These are phyloP conservation scores for Amaranthus hypochondriacus DNA, from an alignment of 148 eudicot species.

Conservation along the genomic window DNA sequence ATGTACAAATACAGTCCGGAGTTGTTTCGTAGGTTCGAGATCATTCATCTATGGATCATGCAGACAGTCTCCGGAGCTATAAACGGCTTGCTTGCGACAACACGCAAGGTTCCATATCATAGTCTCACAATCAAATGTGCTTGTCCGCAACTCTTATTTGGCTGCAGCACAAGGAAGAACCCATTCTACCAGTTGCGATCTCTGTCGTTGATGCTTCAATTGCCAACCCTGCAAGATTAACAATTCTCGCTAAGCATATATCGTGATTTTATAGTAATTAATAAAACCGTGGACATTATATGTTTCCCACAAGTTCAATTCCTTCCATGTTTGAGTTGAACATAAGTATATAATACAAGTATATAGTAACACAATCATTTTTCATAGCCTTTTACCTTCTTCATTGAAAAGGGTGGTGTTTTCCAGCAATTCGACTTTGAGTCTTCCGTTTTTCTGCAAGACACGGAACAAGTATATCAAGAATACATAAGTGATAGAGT, in stretches of 20 bases:
- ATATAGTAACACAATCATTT: neutral
- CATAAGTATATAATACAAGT: neutral
- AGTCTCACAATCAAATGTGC: neutral
- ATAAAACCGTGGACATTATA: neutral
- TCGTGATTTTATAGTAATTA: neutral
- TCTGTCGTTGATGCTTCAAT: constrained; percentile 42
- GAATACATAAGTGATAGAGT: too few species aligned
- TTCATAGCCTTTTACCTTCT: constrained; percentile 39
- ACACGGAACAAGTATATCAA: neutral
- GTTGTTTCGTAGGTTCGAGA: neutral
- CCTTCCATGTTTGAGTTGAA: neutral
- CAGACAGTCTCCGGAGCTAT: neutral
- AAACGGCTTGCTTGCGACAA: neutral
- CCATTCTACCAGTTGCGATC: constrained; percentile 44
- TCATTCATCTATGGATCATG: neutral
- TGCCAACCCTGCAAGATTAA: constrained; percentile 48
- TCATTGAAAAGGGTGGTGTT: constrained; percentile 51
- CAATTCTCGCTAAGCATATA: neutral
- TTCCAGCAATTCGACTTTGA: constrained; percentile 56
- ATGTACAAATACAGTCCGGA: neutral
- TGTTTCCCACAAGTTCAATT: neutral
- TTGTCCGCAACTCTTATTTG: constrained; percentile 22
- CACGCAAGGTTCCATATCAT: neutral
- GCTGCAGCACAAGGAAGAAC: constrained; percentile 58
- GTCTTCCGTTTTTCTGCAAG: constrained; percentile 38